phyloP scores from a whole-genome alignment of 1,284 basidiomycete species.

The Singerocomus rubriflavus region DNA sequence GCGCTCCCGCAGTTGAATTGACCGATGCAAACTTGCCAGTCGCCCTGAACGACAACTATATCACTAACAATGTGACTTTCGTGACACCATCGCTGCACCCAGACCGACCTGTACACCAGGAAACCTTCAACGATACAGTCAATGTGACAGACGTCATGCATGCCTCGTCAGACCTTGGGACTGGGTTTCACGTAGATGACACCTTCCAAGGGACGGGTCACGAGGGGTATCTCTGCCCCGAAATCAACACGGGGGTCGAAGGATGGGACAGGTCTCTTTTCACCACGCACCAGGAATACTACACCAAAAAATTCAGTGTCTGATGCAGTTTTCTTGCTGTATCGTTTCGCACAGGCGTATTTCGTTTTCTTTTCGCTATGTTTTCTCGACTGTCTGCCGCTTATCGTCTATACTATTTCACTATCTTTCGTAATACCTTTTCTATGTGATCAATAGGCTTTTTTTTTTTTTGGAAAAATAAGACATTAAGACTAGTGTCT shows the following conservation, averaged over 20 bases:
- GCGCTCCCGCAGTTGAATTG: neutral
- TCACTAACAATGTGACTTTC: neutral
- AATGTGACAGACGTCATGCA: neutral
- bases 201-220: neutral
- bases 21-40: too few relatives aligned
- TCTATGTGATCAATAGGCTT: too few relatives aligned
- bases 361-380: too few relatives aligned
- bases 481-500: too few relatives aligned
- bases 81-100: neutral
- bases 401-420: too few relatives aligned
- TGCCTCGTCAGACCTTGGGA: neutral
- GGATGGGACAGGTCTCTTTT: constrained; percentile 4
- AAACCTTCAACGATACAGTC: neutral
- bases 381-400: too few relatives aligned
- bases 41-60: neutral
- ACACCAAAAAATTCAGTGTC: neutral
- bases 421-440: too few relatives aligned
- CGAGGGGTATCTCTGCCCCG: constrained; percentile 15
- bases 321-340: too few relatives aligned
- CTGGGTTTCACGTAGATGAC: constrained; percentile 1
- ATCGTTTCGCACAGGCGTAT: too few relatives aligned
- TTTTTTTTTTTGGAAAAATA: too few relatives aligned
- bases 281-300: neutral
- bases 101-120: neutral
- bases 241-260: constrained; percentile 6